Base-by-base conservation (phyloP, 345 rosid genomes). In the Citrus trifoliata region DNA sequence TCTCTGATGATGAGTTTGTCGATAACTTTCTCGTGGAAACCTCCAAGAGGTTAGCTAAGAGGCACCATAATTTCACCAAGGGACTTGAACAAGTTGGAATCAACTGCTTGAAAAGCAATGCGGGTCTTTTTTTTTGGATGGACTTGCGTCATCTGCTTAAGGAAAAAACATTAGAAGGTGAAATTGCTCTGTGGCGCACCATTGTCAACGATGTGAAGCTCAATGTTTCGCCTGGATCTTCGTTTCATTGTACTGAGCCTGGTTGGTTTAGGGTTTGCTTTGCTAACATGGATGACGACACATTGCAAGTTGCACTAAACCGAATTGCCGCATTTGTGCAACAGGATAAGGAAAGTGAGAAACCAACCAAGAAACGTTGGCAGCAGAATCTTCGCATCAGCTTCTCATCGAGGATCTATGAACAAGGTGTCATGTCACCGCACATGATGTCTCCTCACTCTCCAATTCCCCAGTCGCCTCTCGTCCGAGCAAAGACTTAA, bases 191-290 rank as follows among this genome's bases (percentile, higher is more conserved):
- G 12, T 95, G 98, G 97, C 81, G 82, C 37, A 84, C 80, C 82
- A 91, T 92, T 68, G 42, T 95, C 24, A 5, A 91, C 24, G 82
- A 88, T 8, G 96, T 90, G 68, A 95, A 89, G 83, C 96, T 95
- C 19, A 93, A 95, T 55, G 85, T 93, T 13, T 95, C 99, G 2
- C 97, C 97, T 0, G 97, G 99, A 0, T 90, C 88, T 46, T 93
- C 99, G 1, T 95, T 95, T 71, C 83, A 59, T 2, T 91, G 98
- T 80, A 28, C 40, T 6, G 98, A 89, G 71, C 98, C 97, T 3
- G 97, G 98, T 3, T 95, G 97, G 93, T 95, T 92, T 74, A 87
- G 97, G 85, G 95, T 92, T 42, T 93, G 99, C 78, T 91, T 93
- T 30, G 99, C 99, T 5, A 93, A 92, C 58, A 92, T 91, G 91